phyloP scores from a whole-genome alignment of 192 early-diverging fungal genomes.

The Diversispora epigaea region DNA sequence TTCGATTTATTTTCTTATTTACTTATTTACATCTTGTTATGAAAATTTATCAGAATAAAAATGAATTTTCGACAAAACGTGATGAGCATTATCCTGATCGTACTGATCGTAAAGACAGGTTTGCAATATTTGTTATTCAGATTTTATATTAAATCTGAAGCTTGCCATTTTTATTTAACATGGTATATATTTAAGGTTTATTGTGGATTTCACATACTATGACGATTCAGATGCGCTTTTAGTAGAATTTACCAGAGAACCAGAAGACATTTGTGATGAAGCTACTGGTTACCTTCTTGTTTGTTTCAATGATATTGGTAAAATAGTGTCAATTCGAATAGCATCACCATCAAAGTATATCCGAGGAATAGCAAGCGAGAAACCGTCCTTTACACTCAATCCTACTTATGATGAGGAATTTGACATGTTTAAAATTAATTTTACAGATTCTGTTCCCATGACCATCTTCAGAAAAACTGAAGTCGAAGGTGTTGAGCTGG shows the following conservation, averaged over 20 bases:
- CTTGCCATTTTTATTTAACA: background rate
- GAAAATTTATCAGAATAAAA: background rate
- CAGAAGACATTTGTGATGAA: background rate
- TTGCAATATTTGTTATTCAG: background rate
- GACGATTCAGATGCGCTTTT: background rate
- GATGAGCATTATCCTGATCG: background rate
- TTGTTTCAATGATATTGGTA: background rate
- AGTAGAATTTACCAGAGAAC: background rate
- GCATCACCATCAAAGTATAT: background rate
- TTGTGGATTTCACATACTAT: background rate
- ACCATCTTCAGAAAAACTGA: too few species aligned
- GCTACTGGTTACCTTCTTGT: background rate
- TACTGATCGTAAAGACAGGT: background rate
- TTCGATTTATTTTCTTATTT: background rate
- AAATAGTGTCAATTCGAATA: background rate
- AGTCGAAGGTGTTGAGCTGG: too few species aligned
- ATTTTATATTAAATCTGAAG: background rate
- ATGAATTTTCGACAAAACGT: background rate
- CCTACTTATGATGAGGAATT: background rate
- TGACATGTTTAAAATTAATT: background rate
- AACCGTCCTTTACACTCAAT: background rate
- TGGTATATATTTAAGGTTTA: background rate
- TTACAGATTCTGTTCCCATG: background rate
- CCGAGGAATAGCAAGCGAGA: background rate
- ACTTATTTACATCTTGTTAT: background rate